Base-by-base conservation (phyloP, 2,329 filamentous ascomycete species). In the Ampelomyces quisqualis region DNA sequence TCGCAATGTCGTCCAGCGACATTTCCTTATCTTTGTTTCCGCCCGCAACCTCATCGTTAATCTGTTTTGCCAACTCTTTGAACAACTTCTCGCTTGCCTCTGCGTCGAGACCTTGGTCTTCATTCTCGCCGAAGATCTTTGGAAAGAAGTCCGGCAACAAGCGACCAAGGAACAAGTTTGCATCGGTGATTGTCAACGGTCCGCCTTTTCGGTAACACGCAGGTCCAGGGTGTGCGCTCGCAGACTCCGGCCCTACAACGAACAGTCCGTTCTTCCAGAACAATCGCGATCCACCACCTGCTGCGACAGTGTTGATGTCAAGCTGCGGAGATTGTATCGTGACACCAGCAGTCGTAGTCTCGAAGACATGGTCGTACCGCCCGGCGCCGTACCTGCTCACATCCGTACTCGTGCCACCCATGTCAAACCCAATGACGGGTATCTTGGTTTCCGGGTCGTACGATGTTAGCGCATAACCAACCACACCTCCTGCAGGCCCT, bases 291-390 rank as follows among this genome's bases (percentile, higher is more conserved):
- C 89, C 89, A 49, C 90, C 90, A 32, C 90, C 90, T 2, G 90
- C 90, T 5, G 90, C 90, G 1, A 96, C 90, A 0, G 90, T 96
- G 67, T 95, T 95, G 71, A 95, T 95, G 60, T 95, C 90, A 3
- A 69, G 53, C 43, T 64, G 60, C 2, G 64, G 61, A 0, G 52
- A 51, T 9, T 61, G 54, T 7, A 68, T 58, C 2, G 49, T 68
- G 11, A 51, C 64, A 0, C 90, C 90, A 0, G 90, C 90, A 1
- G 89, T 95, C 0, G 88, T 95, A 0, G 90, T 95, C 69, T 95
- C 90, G 54, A 95, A 95, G 1, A 95, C 89, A 58, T 96, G 90
- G 57, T 95, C 90, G 58, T 95, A 91, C 39, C 88, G 77, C 11
- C 90, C 90, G 38, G 85, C 82, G 5, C 86, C 88, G 57, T 91